Percentiles rank a stretch among this genome's conserved stretches.
phyloP scores from a whole-genome alignment of 2,329 filamentous ascomycete genomes.

The Sclerotinia minor region DNA sequence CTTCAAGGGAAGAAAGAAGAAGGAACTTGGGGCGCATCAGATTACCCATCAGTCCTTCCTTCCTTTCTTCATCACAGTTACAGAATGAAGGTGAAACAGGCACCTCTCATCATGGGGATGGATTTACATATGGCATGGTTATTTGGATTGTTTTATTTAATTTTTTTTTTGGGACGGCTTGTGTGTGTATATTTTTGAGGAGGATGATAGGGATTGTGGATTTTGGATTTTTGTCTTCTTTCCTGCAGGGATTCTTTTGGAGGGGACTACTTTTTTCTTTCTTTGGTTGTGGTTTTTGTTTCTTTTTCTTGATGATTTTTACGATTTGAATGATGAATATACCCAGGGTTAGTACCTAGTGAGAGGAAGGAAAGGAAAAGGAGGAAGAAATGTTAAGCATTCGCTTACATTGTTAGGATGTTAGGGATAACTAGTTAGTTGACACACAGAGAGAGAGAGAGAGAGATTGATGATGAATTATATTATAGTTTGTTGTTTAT shows the following conservation, averaged over 20 bases:
- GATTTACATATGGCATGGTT: not conserved
- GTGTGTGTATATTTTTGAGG: not conserved
- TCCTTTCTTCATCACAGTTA: too few relatives aligned
- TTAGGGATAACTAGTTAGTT: not conserved
- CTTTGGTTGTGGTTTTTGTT: too few relatives aligned
- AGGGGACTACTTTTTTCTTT: too few relatives aligned
- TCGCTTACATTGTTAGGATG: not conserved
- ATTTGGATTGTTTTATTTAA: not conserved
- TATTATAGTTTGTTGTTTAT: not conserved
- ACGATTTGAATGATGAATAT: constrained; percentile 24
- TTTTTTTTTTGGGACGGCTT: not conserved
- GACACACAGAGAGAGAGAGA: not conserved
- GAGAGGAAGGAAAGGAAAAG: too few relatives aligned
- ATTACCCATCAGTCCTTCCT: too few relatives aligned
- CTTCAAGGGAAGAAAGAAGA: not conserved
- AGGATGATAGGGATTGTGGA: not conserved
- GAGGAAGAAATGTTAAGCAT: not conserved
- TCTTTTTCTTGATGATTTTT: not conserved
- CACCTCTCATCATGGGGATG: not conserved
- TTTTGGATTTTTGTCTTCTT: too few relatives aligned
- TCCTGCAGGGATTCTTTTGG: not conserved
- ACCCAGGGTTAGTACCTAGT: not conserved
- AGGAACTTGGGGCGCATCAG: not conserved
- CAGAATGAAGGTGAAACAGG: constrained; percentile 1
- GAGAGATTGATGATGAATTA: not conserved